Percentiles rank a stretch among this genome's conserved stretches.
phyloP scores from a whole-genome alignment of 2,329 filamentous ascomycete species.

The Aspergillus clavatus region DNA sequence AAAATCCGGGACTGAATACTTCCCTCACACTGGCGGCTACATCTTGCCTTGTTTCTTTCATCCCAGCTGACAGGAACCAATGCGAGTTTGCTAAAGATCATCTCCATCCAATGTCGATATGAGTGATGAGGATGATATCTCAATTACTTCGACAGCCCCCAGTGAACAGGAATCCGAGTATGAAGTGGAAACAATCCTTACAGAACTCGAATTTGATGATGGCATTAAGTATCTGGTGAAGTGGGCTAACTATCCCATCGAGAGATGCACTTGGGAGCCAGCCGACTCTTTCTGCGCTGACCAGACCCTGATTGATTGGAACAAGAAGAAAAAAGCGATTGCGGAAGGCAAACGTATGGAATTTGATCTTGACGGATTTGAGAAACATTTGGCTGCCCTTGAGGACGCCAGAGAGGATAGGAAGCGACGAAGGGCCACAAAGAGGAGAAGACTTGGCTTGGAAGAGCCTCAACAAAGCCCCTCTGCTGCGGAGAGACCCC shows the following conservation, averaged over 20 bases:
- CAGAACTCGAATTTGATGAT: conserved; percentile 38
- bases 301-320: conserved; percentile 41
- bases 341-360: conserved; percentile 21
- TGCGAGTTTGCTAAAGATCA: too few relatives aligned
- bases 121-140: conserved; percentile 48
- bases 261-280: conserved; percentile 55
- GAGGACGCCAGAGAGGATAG: conserved; percentile 20
- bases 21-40: too few relatives aligned
- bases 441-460: conserved; percentile 23
- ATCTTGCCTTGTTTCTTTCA: too few relatives aligned
- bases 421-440: conserved; percentile 25
- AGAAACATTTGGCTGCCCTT: conserved; percentile 20
- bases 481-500: not conserved
- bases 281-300: conserved; percentile 35
- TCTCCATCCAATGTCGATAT: conserved; percentile 8
- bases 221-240: conserved; percentile 54
- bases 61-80: too few relatives aligned
- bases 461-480: not conserved
- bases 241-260: conserved; percentile 58
- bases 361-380: conserved; percentile 33
- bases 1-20: too few relatives aligned
- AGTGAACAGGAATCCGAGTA: conserved; percentile 48
- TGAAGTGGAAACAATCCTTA: conserved; percentile 52
- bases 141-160: conserved; percentile 50
- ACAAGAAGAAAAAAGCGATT: conserved; percentile 29